Evolutionary conservation across 345 rosid genomes (phyloP).

Genomic region (Salix viminalis): DNA sequence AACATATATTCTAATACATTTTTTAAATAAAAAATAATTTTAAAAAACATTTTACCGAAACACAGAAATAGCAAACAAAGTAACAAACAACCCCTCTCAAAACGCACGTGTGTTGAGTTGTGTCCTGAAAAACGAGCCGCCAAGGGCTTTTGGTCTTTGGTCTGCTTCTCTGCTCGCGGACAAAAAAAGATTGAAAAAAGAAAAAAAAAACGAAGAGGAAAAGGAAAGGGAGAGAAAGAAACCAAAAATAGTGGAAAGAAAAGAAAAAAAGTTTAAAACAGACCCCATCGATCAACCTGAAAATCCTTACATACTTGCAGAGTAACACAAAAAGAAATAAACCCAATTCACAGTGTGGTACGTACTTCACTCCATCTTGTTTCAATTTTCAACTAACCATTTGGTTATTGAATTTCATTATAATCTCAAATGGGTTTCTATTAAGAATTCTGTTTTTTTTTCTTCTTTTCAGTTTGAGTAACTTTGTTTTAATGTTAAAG

Average conservation of each 20-base stretch:
- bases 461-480: neutral
- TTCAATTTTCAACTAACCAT: neutral
- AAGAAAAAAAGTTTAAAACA: neutral
- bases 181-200: too few species aligned
- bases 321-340: neutral
- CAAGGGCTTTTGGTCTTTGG: neutral
- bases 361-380: neutral
- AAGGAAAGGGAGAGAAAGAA: neutral
- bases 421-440: slow-evolving; percentile 1
- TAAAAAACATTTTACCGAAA: too few species aligned
- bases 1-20: too few species aligned
- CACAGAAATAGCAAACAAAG: neutral
- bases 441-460: neutral
- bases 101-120: neutral
- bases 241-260: neutral
- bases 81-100: neutral
- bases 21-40: too few species aligned
- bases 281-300: slow-evolving; percentile 5
- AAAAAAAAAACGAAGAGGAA: too few species aligned
- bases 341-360: slow-evolving; percentile 16
- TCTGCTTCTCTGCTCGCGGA: neutral
- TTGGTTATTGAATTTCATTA: slow-evolving; percentile 1
- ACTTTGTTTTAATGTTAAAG: neutral
- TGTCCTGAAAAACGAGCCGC: neutral
- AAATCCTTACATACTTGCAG: neutral